These are phyloP conservation scores for Hysterangium stoloniferum DNA, from an alignment of 768 basidiomycete species.

Conservation along the genomic window DNA sequence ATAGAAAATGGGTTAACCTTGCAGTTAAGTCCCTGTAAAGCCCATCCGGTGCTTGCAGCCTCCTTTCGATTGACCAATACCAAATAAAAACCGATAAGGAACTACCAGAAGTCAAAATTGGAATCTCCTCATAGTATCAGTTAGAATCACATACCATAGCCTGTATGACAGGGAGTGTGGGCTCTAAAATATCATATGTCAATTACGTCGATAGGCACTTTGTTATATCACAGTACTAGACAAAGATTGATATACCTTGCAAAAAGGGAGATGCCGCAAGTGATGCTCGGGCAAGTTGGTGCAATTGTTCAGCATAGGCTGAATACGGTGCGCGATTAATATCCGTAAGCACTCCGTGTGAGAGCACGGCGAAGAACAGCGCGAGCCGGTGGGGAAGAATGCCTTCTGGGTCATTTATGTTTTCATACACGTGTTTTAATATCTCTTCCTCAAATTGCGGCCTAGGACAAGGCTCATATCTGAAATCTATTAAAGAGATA, in stretches of 20 bases:
- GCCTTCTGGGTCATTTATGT: constrained; percentile 16
- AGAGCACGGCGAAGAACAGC: constrained; percentile 57
- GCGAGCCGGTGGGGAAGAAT: constrained; percentile 48
- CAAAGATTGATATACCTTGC: not conserved
- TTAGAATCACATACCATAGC: too few species aligned
- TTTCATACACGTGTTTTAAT: constrained; percentile 47
- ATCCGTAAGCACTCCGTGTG: constrained; percentile 59
- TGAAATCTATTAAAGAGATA: too few species aligned
- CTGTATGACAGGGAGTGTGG: constrained; percentile 8
- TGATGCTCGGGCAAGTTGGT: constrained; percentile 8
- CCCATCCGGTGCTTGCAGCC: constrained; percentile 6
- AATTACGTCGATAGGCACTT: not conserved
- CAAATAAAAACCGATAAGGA: not conserved
- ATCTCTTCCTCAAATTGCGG: constrained; percentile 56
- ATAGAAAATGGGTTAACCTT: constrained; percentile 3
- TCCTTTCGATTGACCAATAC: constrained; percentile 5
- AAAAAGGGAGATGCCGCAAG: constrained; percentile 9
- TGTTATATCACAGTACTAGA: not conserved
- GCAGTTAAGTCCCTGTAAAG: constrained; percentile 7
- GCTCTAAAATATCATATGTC: too few species aligned
- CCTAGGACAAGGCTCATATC: constrained; percentile 61
- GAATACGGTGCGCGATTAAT: constrained; percentile 43
- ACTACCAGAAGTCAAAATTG: not conserved
- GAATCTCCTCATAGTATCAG: too few species aligned
- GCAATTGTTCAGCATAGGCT: constrained; percentile 7